Base-by-base conservation (phyloP, 306 rosid genomes). In the Lathyrus tuberosus region DNA sequence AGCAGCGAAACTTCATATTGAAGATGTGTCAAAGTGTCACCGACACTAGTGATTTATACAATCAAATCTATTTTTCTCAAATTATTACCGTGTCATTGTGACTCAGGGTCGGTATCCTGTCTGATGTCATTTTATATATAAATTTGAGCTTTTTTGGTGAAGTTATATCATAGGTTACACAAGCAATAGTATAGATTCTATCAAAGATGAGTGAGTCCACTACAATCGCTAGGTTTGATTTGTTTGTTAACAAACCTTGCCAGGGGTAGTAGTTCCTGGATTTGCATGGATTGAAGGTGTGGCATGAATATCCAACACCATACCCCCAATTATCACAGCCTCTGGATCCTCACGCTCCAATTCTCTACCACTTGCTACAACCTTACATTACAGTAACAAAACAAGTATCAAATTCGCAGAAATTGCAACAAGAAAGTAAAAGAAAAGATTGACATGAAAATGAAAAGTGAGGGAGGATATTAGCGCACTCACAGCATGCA, bases 231-330 rank as follows among this genome's bases (percentile, higher is more conserved):
- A 46, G 18, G 52, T 46, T 46, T 46, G 15, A 46, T n/a, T 46
- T n/a, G 10, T 46, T 2, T 46, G 9, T 5, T 10, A 30, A 59
- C 62, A 35, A 76, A 90, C 98, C 91, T 81, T 87, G 67, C 98
- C 98, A 28, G 98, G 96, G 41, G 77, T 68, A 7, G 88, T 84
- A 13, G 88, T 84, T 73, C 85, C 71, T 8, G 85, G 75, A 30
- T 71, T 71, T 24, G 79, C 61, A 26, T 37, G 72, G 30, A 58
- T 14, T 15, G 88, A 84, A 81, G 88, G 88, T 13, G 63, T 78
- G 49, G 89, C 89, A 74, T 85, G 88, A 83, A 93, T 87, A 67
- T 90, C 98, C 84, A 93, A 76, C 22, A 90, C 96, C 98, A 93
- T 90, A 52, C 89, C 97, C 24, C 98, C 98, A 52, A 90, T 80